These are phyloP conservation scores for Boletellus deceptivus DNA, from an alignment of 1,284 basidiomycete species.

Conservation along the genomic window DNA sequence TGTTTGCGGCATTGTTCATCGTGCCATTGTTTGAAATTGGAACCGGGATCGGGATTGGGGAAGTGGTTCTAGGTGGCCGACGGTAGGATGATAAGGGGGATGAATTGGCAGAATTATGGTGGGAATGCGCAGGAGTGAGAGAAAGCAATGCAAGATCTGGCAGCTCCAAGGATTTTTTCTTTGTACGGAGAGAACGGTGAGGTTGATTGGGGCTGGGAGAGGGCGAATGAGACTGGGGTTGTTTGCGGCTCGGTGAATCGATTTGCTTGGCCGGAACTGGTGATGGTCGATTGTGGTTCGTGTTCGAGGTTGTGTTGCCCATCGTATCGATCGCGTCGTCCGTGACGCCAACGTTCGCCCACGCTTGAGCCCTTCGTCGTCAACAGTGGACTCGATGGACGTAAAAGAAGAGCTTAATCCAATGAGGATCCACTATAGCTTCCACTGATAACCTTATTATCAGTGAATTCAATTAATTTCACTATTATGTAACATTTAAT, in stretches of 20 bases:
- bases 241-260: slow-evolving; percentile 21
- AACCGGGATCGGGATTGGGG: slow-evolving; percentile 47
- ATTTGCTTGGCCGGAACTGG: slow-evolving; percentile 24
- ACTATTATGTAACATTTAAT: slow-evolving; percentile 17
- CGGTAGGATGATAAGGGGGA: slow-evolving; percentile 44
- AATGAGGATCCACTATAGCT: slow-evolving; percentile 22
- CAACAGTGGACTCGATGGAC: slow-evolving; percentile 29
- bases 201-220: slow-evolving; percentile 37
- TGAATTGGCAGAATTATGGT: slow-evolving; percentile 35
- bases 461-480: slow-evolving; percentile 11
- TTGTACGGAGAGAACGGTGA: slow-evolving; percentile 56
- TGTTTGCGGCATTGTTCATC: slow-evolving; percentile 34
- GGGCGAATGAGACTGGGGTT: slow-evolving; percentile 29
- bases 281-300: slow-evolving; percentile 31
- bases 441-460: slow-evolving; percentile 29
- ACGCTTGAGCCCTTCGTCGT: slow-evolving; percentile 17
- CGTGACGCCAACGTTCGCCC: slow-evolving; percentile 13
- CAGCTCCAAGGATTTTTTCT: slow-evolving; percentile 73
- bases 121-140: slow-evolving; percentile 46
- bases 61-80: slow-evolving; percentile 44
- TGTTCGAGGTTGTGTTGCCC: slow-evolving; percentile 34
- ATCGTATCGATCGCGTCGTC: slow-evolving; percentile 27
- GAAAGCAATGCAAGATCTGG: slow-evolving; percentile 70
- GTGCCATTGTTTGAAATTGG: slow-evolving; percentile 37
- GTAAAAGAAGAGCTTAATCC: slow-evolving; percentile 30